phyloP scores from a whole-genome alignment of 2,329 filamentous ascomycete species.

The Nannizziopsis barbatae region DNA sequence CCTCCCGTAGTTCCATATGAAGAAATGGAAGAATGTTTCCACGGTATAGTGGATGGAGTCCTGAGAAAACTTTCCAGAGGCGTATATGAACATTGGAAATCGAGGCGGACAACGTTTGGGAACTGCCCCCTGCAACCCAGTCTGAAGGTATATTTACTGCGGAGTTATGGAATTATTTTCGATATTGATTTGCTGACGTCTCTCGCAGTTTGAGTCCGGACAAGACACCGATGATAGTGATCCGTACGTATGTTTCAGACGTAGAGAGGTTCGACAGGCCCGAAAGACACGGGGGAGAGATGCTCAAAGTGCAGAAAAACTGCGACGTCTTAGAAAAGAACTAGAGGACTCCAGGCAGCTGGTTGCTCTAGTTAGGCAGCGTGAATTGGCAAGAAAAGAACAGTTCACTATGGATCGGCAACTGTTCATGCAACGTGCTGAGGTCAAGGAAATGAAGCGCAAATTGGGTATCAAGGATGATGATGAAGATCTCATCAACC shows the following conservation, averaged over 20 bases:
- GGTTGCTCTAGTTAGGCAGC: constrained; percentile 62
- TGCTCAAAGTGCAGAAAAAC: constrained; percentile 85
- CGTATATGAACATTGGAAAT: constrained; percentile 84
- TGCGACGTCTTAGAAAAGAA: constrained; percentile 82
- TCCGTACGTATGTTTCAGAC: constrained; percentile 94
- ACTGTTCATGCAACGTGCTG: constrained; percentile 71
- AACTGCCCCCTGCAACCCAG: constrained; percentile 64
- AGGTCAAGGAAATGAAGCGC: constrained; percentile 78
- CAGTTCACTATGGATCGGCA: constrained; percentile 61
- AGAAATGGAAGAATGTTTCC: constrained; percentile 60
- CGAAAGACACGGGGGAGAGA: constrained; percentile 91
- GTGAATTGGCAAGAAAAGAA: constrained; percentile 70
- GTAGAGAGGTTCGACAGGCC: constrained; percentile 84
- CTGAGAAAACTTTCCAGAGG: constrained; percentile 56
- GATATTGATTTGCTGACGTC: constrained; percentile 8
- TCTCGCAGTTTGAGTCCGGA: constrained; percentile 66
- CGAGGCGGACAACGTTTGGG: constrained; percentile 51
- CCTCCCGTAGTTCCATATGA: constrained; percentile 65
- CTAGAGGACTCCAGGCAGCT: constrained; percentile 79
- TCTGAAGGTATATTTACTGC: constrained; percentile 50
- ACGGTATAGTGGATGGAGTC: constrained; percentile 45
- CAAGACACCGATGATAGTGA: constrained; percentile 91
- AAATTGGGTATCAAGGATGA: constrained; percentile 81
- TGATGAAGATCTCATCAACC: constrained; percentile 88
- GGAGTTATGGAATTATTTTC: background rate